phyloP scores from a whole-genome alignment of 1,284 basidiomycete genomes.

The Pascua sp. region DNA sequence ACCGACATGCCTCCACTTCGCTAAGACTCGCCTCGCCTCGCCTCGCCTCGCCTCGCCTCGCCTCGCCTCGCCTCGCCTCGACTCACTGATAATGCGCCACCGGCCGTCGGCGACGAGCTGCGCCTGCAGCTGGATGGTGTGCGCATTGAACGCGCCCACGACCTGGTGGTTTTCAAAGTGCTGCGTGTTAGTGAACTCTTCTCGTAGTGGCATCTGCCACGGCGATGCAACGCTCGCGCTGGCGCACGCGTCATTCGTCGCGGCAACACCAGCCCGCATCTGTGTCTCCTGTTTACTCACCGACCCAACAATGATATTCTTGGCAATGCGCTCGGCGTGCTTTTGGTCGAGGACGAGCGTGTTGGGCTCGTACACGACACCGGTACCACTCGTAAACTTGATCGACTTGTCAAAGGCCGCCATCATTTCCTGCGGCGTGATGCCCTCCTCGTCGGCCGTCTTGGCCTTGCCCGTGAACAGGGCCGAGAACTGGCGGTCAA shows the following conservation, averaged over 20 bases:
- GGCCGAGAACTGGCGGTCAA: constrained; percentile 69
- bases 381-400: constrained; percentile 24
- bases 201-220: no score
- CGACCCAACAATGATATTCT: constrained; percentile 56
- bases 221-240: no score
- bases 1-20: no score
- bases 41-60: no score
- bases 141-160: constrained; percentile 62
- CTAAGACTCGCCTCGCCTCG: no score
- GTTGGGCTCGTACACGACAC: constrained; percentile 46
- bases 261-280: no score
- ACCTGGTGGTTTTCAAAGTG: constrained; percentile 51
- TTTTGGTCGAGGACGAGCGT: constrained; percentile 8
- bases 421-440: constrained; percentile 49
- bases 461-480: constrained; percentile 71
- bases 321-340: constrained; percentile 7
- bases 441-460: constrained; percentile 24
- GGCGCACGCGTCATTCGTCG: no score
- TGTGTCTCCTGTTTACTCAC: no score
- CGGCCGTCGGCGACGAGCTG: constrained; percentile 63
- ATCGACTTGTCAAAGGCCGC: constrained; percentile 17
- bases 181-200: constrained; percentile 6
- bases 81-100: constrained; percentile 60
- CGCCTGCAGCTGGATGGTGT: constrained; percentile 65
- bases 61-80: background rate